Base-by-base conservation (phyloP, 2,329 filamentous ascomycete species). In the Eutypella sp. region DNA sequence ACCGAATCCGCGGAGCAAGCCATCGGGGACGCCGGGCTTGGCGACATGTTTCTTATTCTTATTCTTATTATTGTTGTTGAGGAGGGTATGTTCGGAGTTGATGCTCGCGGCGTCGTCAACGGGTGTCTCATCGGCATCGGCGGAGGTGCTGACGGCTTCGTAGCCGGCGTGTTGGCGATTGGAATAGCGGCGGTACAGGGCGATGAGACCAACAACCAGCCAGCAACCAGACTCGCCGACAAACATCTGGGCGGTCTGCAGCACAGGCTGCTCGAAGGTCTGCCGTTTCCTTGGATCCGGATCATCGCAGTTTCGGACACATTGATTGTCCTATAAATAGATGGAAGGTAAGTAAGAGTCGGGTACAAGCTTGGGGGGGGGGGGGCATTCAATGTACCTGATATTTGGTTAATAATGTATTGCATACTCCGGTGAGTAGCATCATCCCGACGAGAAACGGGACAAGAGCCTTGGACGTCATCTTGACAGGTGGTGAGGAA, bases 201-300 rank as follows among this genome's bases (percentile, higher is more conserved):
- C 74, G 62, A 87, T 83, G 41, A 78, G 59, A 19, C 85, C 82
- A 37, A 97, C 79, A 44, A 99, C 89, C 13, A 97, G 77, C 91
- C 92, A 99, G 73, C 90, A 95, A 52, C 90, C 92, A 78, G 89
- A 87, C 67, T 99, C 93, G 46, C 93, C 93, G 51, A 96, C 78
- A 66, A 99, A 99, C 93, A 99, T 99, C 67, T 97, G 93, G 1
- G 89, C 82, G 52, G 93, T 97, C 66, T 99, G 93, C 45, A 97
- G 82, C 43, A 99, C 91, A 16, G 93, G 93, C 65, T 97, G 92
- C 66, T 96, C 89, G 69, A 99, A 97, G 57, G 80, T 78, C 52
- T 79, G 72, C 44, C 81, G 85, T 54, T 85, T 79, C 48, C 75
- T 76, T 9, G 81, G 79, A 58, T 89, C 72, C 19, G 79, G 73